Base-by-base conservation (phyloP, 352 stramenopile genomes). In the Pythium pyrilobum region DNA sequence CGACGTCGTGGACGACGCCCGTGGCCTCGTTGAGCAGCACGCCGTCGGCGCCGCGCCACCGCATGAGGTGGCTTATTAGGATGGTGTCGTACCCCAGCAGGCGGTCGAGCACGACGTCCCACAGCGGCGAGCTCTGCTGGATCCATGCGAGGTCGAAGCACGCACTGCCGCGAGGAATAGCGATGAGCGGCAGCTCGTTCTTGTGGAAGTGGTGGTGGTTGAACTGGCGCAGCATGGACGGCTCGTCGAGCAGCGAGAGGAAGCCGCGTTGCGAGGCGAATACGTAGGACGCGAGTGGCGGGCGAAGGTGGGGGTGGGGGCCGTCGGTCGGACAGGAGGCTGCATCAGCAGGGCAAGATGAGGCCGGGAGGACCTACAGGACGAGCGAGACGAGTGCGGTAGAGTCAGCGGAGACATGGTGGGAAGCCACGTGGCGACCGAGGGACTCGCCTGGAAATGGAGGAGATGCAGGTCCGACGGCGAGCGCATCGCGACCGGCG, bases 21-120 rank as follows among this genome's bases (percentile, higher is more conserved):
- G 61, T 74, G 25, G 67, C 53, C 51, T 91, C 77, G 36, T 80
- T 77, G 36, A 84, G 89, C 18, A 96, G 68, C 40, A 81, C 83
- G 8, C 88, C 88, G 18, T 56, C 61, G 0, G 64, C 62, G 5
- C 81, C 64, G 31, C 77, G 83, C 27, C 78, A 63, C 5, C 72
- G 72, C 32, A 93, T 56, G 32, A 98, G 56, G 61, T 95, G 96
- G 70, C 98, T 98, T 43, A 97, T 69, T 27, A 98, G 39, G 21
- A 98, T 92, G 7, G 89, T 97, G 62, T 98, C 89, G 32, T 87
- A 95, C 12, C 92, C 92, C 43, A 90, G 32, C 10, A 72, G 46
- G 43, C 61, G 42, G 32, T 84, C 64, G 4, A 81, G 56, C 13
- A 87, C 52, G 32, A 67, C 28, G 10, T 56, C 65, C 75, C 77